Evolutionary conservation across 257 asterid species (phyloP).

Genomic region (Handroanthus guayacan): DNA sequence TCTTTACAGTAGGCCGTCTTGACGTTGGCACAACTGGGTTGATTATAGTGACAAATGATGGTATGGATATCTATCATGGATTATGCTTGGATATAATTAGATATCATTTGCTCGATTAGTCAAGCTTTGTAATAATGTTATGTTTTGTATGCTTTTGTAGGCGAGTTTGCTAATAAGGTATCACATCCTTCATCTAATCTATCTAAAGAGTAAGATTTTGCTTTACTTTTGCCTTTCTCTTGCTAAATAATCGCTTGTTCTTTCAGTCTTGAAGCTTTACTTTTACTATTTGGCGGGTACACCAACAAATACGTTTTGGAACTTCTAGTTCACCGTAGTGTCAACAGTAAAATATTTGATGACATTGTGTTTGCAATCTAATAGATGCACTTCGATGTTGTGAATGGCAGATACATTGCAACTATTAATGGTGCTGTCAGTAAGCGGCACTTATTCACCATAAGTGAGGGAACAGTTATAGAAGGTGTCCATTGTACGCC

Average conservation of each 20-base stretch:
- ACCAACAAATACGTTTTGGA: neutral
- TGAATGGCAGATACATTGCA: slow-evolving; percentile 77
- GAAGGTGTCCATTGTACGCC: slow-evolving; percentile 91
- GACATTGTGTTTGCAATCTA: slow-evolving; percentile 27
- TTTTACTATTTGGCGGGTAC: neutral
- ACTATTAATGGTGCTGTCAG: slow-evolving; percentile 71
- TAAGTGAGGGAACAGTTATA: slow-evolving; percentile 83
- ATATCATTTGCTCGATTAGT: slow-evolving; percentile 21
- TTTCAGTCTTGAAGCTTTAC: neutral
- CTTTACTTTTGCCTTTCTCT: slow-evolving; percentile 31
- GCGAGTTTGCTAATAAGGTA: slow-evolving; percentile 89
- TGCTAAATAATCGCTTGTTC: slow-evolving; percentile 1
- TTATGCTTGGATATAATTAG: slow-evolving; percentile 20
- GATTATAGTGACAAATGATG: slow-evolving; percentile 95
- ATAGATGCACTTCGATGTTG: slow-evolving; percentile 30
- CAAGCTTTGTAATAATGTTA: slow-evolving; percentile 12
- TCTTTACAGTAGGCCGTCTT: slow-evolving; percentile 97
- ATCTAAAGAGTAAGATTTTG: slow-evolving; percentile 83
- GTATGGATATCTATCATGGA: slow-evolving; percentile 45
- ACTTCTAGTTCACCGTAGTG: neutral
- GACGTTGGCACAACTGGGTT: slow-evolving; percentile 96
- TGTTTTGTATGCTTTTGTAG: slow-evolving; percentile 50
- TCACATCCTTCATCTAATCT: slow-evolving; percentile 96
- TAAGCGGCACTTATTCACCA: slow-evolving; percentile 72
- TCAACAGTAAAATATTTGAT: neutral